Evolutionary conservation across 495 filamentous ascomycete species (phyloP), one percentile per base, ranked within the genome.

Genomic region (Penicillium bovifimosum): DNA sequence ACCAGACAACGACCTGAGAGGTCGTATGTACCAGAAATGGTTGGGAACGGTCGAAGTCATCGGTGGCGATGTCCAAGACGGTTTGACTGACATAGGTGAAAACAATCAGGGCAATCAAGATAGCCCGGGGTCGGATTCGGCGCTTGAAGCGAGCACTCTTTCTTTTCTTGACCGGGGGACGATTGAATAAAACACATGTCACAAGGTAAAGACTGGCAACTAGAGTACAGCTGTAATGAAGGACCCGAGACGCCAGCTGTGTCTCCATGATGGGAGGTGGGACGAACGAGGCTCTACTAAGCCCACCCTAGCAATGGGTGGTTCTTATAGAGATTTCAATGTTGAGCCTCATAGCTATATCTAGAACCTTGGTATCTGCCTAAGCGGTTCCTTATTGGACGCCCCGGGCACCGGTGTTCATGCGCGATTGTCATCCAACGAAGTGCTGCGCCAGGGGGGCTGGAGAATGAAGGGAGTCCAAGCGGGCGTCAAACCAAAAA

Each of bases 21-120:
- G 48, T 50, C 48, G 42, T 50, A 50, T 50, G 48, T 38, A 50
- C 38, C 3, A 50, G 18, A 20, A 50, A 50, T 1, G 48, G 39
- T 20, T 50, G 48, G 9, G 48, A 50, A 14, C 29, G 18, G 27
- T 50, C 48, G 8, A 50, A 16, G n/a, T 50, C 39, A 41, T 50
- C 17, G 13, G 39, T 42, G 39, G 39, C 20, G 20, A 50, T 34
- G 16, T 18, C 31, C 17, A 50, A 17, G 7, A 10, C 29, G 3
- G 29, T 50, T 41, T 50, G 48, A 33, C 28, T 34, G 18, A 50
- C 20, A 18, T 50, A 50, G 11, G 39, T 50, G 48, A 50, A n/a
- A 33, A 50, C 28, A n/a, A 50, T 18, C 36, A 50, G 31, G 8
- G 29, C 9, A 24, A 39, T 35, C n/a, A 50, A 11, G 29, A 32